Percentiles rank a stretch among this genome's conserved stretches.
Evolutionary conservation across 2,329 filamentous ascomycete genomes (phyloP).

Genomic region (Ceratocystis huliohia): DNA sequence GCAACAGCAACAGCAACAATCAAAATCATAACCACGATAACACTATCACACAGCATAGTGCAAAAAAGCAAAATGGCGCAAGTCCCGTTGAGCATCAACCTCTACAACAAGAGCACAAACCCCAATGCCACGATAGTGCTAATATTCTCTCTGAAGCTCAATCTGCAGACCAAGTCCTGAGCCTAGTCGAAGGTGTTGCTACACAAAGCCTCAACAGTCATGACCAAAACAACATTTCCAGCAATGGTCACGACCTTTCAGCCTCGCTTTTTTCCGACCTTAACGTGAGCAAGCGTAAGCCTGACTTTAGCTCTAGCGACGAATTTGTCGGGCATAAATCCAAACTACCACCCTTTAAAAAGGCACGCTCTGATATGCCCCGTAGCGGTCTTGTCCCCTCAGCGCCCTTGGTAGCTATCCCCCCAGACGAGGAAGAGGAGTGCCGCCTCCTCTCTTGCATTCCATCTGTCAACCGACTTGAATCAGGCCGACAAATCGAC

Average conservation of each 20-base stretch:
- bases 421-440: slow-evolving; percentile 32
- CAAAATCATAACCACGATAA: slow-evolving; percentile 24
- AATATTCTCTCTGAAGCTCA: slow-evolving; percentile 24
- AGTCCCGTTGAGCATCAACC: slow-evolving; percentile 18
- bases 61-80: background rate
- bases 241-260: background rate
- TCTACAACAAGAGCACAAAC: background rate
- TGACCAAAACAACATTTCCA: background rate
- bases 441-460: slow-evolving; percentile 37
- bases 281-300: slow-evolving; percentile 44
- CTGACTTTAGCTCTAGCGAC: slow-evolving; percentile 38
- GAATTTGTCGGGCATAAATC: slow-evolving; percentile 33
- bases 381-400: background rate
- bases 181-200: slow-evolving; percentile 38
- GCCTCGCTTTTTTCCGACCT: slow-evolving; percentile 26
- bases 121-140: background rate
- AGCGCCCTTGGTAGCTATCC: slow-evolving; percentile 21
- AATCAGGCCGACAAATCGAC: slow-evolving; percentile 46
- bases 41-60: slow-evolving; percentile 23
- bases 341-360: slow-evolving; percentile 34
- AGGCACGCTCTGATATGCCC: slow-evolving; percentile 37
- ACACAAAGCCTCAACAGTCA: slow-evolving; percentile 40
- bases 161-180: slow-evolving; percentile 39
- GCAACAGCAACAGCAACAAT: slow-evolving; percentile 22
- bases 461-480: slow-evolving; percentile 36